Evolutionary conservation across 1,284 basidiomycete genomes (phyloP).

Genomic region (Ustilago shanxiensis): DNA sequence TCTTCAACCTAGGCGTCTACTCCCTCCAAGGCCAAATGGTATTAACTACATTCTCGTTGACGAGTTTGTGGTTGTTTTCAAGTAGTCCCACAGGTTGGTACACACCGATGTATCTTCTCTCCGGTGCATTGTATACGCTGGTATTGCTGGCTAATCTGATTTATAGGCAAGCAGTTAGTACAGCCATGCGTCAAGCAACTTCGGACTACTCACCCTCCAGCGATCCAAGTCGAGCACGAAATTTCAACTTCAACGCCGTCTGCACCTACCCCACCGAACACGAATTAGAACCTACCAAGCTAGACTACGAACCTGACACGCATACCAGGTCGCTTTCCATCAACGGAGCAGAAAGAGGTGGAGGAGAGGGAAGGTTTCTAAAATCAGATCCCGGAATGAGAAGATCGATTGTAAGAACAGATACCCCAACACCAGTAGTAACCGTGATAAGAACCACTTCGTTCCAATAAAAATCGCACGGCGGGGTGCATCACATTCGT

Average conservation of each 20-base stretch:
- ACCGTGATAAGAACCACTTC: background rate
- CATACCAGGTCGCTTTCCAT: too few relatives aligned
- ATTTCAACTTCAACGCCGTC: slow-evolving; percentile 3
- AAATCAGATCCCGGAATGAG: background rate
- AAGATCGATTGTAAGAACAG: background rate
- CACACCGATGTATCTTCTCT: slow-evolving; percentile 24
- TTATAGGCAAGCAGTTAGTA: slow-evolving; percentile 17
- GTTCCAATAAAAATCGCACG: too few relatives aligned
- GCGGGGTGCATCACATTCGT: too few relatives aligned
- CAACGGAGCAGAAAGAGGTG: background rate
- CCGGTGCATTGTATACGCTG: slow-evolving; percentile 28
- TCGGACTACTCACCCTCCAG: background rate
- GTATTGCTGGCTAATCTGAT: slow-evolving; percentile 35
- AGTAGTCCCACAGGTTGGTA: slow-evolving; percentile 24
- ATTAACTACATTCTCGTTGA: slow-evolving; percentile 16
- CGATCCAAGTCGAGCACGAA: background rate
- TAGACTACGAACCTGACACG: too few relatives aligned
- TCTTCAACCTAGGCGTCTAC: slow-evolving; percentile 32
- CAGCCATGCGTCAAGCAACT: slow-evolving; percentile 15
- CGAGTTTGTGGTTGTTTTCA: slow-evolving; percentile 24
- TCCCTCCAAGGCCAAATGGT: slow-evolving; percentile 35
- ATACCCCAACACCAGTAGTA: background rate
- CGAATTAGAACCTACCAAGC: too few relatives aligned
- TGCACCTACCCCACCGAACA: background rate
- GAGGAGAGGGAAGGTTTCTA: background rate